A percentile compares a stretch with the other conserved stretches of the same genome.
These are phyloP conservation scores for Crepidotus sp. DNA, from an alignment of 1,284 basidiomycete genomes.

Conservation along the genomic window DNA sequence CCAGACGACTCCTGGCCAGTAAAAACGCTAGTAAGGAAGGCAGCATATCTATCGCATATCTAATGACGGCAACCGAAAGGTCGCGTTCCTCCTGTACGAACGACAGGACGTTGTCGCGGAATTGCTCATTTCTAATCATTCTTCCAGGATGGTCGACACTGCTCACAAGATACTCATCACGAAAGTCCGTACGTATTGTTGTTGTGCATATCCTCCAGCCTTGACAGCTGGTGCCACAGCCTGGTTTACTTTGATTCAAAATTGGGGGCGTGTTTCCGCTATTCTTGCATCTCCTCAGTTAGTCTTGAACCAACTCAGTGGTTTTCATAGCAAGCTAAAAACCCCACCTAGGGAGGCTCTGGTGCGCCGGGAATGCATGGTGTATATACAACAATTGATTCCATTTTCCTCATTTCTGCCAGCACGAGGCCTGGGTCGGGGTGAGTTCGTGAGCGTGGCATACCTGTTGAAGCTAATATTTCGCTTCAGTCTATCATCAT, in stretches of 20 bases:
- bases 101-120: neutral
- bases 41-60: neutral
- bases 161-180: constrained; percentile 12
- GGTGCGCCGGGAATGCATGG: neutral
- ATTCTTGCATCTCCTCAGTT: constrained; percentile 11
- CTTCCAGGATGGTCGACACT: constrained; percentile 6
- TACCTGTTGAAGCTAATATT: neutral
- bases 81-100: constrained; percentile 10
- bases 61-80: neutral
- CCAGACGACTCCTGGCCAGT: constrained; percentile 7
- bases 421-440: constrained; percentile 14
- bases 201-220: neutral
- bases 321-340: neutral
- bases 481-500: constrained; percentile 7
- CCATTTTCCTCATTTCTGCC: neutral
- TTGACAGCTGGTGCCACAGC: neutral
- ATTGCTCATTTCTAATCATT: neutral
- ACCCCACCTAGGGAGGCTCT: constrained; percentile 5
- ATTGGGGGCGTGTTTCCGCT: constrained; percentile 11
- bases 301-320: neutral
- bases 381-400: neutral
- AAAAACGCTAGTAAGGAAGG: constrained; percentile 1
- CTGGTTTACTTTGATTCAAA: constrained; percentile 9
- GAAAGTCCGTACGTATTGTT: constrained; percentile 6
- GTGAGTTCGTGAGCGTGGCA: neutral